Conservation (phyloP, 768 basidiomycete species). For the Calocybe cyanea region DNA sequence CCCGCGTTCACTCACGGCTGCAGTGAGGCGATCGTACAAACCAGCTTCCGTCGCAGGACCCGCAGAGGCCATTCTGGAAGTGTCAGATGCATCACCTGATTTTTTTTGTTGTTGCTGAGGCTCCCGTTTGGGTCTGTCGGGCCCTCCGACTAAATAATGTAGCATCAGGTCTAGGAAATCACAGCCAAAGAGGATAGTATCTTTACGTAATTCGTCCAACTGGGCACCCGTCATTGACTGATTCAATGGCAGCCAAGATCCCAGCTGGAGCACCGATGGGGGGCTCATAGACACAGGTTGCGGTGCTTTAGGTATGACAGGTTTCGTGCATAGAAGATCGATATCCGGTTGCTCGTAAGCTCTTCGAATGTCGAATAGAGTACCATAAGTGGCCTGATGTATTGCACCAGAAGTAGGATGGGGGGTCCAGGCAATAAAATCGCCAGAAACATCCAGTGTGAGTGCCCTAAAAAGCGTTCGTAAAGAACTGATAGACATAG, state of each 20-base stretch:
- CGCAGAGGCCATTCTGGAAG: constrained; percentile 15
- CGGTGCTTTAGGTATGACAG: constrained; percentile 50
- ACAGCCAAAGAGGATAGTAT: neutral
- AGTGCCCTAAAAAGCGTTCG: constrained; percentile 10
- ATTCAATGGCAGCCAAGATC: constrained; percentile 53
- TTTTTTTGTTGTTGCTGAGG: constrained; percentile 16
- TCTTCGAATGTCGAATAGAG: constrained; percentile 56
- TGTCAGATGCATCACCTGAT: constrained; percentile 9
- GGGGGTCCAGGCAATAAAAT: constrained; percentile 46
- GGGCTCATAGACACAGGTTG: constrained; percentile 60
- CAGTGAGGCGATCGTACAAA: constrained; percentile 43
- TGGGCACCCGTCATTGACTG: constrained; percentile 53
- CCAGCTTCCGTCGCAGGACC: constrained; percentile 29
- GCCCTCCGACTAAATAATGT: constrained; percentile 54
- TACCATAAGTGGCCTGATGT: constrained; percentile 43
- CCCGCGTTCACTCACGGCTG: constrained; percentile 64
- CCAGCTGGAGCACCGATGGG: constrained; percentile 39
- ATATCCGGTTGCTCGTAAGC: constrained; percentile 48
- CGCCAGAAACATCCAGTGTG: constrained; percentile 34
- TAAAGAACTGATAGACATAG: neutral
- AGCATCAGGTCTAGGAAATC: neutral
- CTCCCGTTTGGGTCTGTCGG: constrained; percentile 52
- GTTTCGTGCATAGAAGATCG: constrained; percentile 41
- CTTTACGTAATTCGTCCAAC: constrained; percentile 56
- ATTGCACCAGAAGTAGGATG: constrained; percentile 31